Evolutionary conservation across 371 early-diverging fungal species (phyloP), one percentile per base, ranked within the genome.

Genomic region (Parasitella parasitica): DNA sequence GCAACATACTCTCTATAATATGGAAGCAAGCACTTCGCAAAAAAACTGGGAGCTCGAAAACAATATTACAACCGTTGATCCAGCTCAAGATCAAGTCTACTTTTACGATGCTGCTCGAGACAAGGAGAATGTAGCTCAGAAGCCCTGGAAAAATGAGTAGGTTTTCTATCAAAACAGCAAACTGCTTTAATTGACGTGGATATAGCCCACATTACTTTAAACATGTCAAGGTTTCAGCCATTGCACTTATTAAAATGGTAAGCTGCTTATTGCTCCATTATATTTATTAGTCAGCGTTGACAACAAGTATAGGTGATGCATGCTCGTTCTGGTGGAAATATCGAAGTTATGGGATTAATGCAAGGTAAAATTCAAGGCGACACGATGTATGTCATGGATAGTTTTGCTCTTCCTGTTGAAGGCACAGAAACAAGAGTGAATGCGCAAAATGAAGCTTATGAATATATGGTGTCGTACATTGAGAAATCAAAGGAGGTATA

Each of bases 351-450:
- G 99, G 99, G 99, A 1, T 77, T 96, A 52, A 94, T 98, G 96
- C 95, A 95, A 73, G 99, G 99, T 35, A 97, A 96, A 66, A 85
- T 98, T 7, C 70, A 80, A 15, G 95, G 88, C 38, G 87, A 91
- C 63, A 92, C 92, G 0, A 93, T 98, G 90, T 78, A 94, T 63
- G 89, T 98, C 41, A 91, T 97, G 90, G 99, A 98, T 69, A 91
- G 95, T 3, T 97, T 97, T 82, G 96, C 95, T 22, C 82, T 98
- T 52, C 99, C 99, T 0, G 99, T 98, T 7, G 97, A 98, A 72
- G 97, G 98, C 15, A 98, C 97, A 0, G 99, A 98, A 73, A 98
- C 99, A n/a, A 82, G 98, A 52, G 99, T 97, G n/a, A 97, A 93
- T 73, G 98, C 99, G 0, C 91, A 91, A 53, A 85, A 81, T 30